These are phyloP conservation scores for Lentinula raphanica DNA, from an alignment of 768 basidiomycete genomes.

Conservation along the genomic window DNA sequence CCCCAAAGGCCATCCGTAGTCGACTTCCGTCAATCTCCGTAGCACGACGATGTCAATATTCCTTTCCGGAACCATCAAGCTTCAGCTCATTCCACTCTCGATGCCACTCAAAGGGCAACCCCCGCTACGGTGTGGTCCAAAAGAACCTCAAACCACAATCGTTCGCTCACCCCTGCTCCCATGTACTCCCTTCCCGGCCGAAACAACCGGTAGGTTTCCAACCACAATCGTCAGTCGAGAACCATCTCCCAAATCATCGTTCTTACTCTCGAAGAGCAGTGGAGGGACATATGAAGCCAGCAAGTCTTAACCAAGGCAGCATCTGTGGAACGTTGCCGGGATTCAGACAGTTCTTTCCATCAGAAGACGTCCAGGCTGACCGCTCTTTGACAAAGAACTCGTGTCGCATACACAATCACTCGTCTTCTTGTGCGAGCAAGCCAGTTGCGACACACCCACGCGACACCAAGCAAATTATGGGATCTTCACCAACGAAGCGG, in stretches of 20 bases:
- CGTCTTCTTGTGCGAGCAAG: neutral
- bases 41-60: neutral
- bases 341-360: neutral
- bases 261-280: constrained; percentile 7
- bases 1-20: neutral
- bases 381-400: neutral
- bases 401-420: neutral
- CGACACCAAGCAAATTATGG: neutral
- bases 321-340: neutral
- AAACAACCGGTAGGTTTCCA: constrained; percentile 5
- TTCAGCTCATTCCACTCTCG: constrained; percentile 3
- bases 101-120: constrained; percentile 1
- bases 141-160: constrained; percentile 4
- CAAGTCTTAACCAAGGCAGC: neutral
- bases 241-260: neutral
- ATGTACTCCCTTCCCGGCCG: neutral
- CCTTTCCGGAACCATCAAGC: neutral
- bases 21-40: neutral
- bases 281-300: neutral
- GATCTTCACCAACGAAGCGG: neutral
- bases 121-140: constrained; percentile 5
- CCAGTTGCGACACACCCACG: constrained; percentile 1
- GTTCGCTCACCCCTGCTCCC: constrained; percentile 2
- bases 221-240: neutral
- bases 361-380: neutral